Base-by-base conservation (phyloP, 345 rosid species). In the Pelargonium nanum region DNA sequence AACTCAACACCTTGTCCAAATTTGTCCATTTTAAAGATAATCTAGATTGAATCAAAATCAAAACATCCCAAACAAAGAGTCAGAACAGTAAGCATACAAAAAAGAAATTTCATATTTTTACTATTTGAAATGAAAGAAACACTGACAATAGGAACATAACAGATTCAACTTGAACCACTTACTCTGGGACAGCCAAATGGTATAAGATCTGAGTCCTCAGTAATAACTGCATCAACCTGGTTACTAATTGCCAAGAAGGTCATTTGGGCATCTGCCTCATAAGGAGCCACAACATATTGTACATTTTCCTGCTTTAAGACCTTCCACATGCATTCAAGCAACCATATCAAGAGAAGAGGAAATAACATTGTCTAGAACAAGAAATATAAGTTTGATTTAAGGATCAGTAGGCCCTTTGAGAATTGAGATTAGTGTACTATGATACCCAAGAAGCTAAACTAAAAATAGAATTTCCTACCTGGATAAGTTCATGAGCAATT, bases 221-320 rank as follows among this genome's bases (percentile, higher is more conserved):
- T 89, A 63, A 93, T 83, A 28, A 93, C 82, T 1, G 92, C 97
- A 77, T 84, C 94, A 54, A 84, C 99, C 68, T 85, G 91, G 60
- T 81, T 83, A 71, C 78, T 79, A 58, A 80, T 50, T n/a, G 91
- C 96, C 79, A 93, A 78, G 69, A 85, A 93, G 45, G 97, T 77
- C 99, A 93, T 89, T 64, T 93, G 96, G 23, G 99, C 96, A 87
- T 93, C 97, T 19, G 99, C 97, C 74, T 93, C 99, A 10, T 87
- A 93, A 22, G 99, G 99, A 61, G 97, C 99, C 62, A 93, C 99
- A 56, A 87, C 74, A 66, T 76, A 87, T 52, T 78, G 73, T 24
- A 89, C 73, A 19, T 77, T 81, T 78, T 93, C 92, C 75, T 65
- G 81, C 76, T 77, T 85, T 74, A 89, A 74, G 73, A 87, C 87